phyloP scores from a whole-genome alignment of 1,139 yeast species.

The Yamadazyma aaseri region DNA sequence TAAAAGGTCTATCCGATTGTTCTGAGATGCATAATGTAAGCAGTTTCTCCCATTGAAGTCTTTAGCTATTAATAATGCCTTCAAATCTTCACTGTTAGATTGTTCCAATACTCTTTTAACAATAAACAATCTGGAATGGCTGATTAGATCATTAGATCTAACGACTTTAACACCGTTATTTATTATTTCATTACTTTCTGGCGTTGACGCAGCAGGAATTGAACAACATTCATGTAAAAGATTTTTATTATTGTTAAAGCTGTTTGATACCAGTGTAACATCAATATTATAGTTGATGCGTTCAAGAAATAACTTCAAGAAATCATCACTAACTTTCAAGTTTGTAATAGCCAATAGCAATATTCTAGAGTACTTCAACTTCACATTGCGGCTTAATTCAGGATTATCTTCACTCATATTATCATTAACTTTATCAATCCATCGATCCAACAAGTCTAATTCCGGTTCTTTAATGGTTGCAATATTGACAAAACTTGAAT shows the following conservation, averaged over 20 bases:
- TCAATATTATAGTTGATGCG: conserved; percentile 45
- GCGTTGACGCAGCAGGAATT: conserved; percentile 34
- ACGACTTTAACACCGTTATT: conserved; percentile 48
- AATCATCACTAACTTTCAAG: conserved; percentile 47
- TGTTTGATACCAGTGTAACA: conserved; percentile 35
- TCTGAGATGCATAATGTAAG: conserved; percentile 82
- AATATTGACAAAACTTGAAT: conserved; percentile 63
- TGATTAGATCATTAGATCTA: conserved; percentile 40
- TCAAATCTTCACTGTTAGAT: conserved; percentile 19
- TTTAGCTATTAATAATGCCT: conserved; percentile 33
- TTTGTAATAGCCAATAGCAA: conserved; percentile 63
- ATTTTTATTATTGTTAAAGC: conserved; percentile 41
- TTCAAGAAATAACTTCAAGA: conserved; percentile 44
- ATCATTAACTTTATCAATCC: conserved; percentile 46
- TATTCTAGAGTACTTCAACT: conserved; percentile 56
- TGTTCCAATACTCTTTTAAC: conserved; percentile 33
- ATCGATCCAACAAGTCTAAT: conserved; percentile 46
- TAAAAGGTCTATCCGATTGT: conserved; percentile 58
- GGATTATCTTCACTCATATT: conserved; percentile 20
- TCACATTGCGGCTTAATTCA: conserved; percentile 11
- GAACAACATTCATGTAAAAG: conserved; percentile 48
- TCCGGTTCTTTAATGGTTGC: conserved; percentile 50
- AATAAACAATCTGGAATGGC: conserved; percentile 41
- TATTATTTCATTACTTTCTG: conserved; percentile 32
- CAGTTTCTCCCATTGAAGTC: conserved; percentile 82